Evolutionary conservation across 2,329 filamentous ascomycete species (phyloP), one percentile per base, ranked within the genome.

Genomic region (Cercospora zeina): DNA sequence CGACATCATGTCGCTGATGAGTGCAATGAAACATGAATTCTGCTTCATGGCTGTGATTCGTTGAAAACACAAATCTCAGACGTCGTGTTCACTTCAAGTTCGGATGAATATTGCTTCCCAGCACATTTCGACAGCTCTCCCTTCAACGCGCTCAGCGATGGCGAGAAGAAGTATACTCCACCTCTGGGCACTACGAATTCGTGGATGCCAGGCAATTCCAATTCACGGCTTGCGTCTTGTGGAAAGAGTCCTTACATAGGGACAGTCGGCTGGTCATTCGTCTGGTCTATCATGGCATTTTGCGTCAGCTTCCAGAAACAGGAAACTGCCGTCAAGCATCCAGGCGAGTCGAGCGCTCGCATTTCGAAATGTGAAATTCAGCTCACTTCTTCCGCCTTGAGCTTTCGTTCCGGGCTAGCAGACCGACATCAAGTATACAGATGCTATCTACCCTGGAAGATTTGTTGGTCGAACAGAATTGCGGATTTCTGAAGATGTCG

Each of bases 111-210:
- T 57, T 60, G 13, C 42, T 54, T 11, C 51, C 63, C 16, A 34
- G 24, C 39, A 70, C 69, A 50, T 59, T 63, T n/a, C 10, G 68
- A 61, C 57, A 71, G 31, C 24, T 65, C 62, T 1, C 60, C 64
- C 51, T n/a, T 69, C 39, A 70, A 34, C 10, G 68, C 67, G 45
- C 70, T 58, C 45, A 81, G 74, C 1, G 77, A 79, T 6, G 79
- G 79, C 24, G 77, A 73, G 67, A 81, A 80, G 71, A 80, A 80
- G 59, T 81, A 81, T 61, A 80, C 79, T 4, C 79, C 79, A 13
- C 79, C 79, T 30, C 69, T 74, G 0, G 76, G 72, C 34, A 78
- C 67, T 2, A 80, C 78, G 75, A 79, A 80, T 56, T 69, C 69
- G 50, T 67, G 64, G 36, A 70, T 62, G 14, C 65, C 67, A 2